A percentile compares a stretch with the other conserved stretches of the same genome.
phyloP scores from a whole-genome alignment of 2,329 filamentous ascomycete species.

The Myriosclerotinia duriaeana region DNA sequence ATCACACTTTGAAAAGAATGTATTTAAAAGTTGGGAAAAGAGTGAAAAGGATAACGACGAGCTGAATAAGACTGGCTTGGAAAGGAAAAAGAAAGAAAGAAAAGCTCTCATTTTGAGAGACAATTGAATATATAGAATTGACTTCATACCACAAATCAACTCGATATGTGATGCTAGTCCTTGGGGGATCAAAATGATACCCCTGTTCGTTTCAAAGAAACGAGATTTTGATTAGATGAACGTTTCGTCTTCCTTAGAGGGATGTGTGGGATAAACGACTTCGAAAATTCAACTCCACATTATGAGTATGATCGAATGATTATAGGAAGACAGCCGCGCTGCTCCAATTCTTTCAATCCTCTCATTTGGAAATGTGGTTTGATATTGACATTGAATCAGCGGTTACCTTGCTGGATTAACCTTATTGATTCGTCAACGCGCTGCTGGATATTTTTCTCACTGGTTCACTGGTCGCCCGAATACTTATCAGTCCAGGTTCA shows the following conservation, averaged over 20 bases:
- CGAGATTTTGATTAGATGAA: constrained; percentile 3
- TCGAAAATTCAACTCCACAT: background rate
- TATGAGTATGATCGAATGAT: background rate
- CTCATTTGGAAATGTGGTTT: background rate
- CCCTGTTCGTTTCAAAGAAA: constrained; percentile 4
- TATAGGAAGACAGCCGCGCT: background rate
- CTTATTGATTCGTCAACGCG: background rate
- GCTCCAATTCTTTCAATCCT: background rate
- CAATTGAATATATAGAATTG: constrained; percentile 15
- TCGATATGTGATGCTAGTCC: background rate
- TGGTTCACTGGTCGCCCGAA: background rate
- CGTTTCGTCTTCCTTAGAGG: background rate
- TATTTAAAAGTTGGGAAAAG: constrained; percentile 10
- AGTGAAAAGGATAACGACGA: background rate
- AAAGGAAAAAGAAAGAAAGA: background rate
- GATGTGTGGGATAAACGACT: constrained; percentile 7
- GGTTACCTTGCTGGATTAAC: background rate
- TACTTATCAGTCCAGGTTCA: background rate
- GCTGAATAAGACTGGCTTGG: constrained; percentile 18
- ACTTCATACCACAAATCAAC: background rate
- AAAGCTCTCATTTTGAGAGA: background rate
- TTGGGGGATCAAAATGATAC: background rate
- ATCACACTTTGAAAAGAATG: constrained; percentile 18
- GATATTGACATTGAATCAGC: background rate
- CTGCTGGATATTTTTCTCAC: background rate